Evolutionary conservation across 2,329 filamentous ascomycete species (phyloP), one percentile per base, ranked within the genome.

Genomic region (Graphilbum sp.): DNA sequence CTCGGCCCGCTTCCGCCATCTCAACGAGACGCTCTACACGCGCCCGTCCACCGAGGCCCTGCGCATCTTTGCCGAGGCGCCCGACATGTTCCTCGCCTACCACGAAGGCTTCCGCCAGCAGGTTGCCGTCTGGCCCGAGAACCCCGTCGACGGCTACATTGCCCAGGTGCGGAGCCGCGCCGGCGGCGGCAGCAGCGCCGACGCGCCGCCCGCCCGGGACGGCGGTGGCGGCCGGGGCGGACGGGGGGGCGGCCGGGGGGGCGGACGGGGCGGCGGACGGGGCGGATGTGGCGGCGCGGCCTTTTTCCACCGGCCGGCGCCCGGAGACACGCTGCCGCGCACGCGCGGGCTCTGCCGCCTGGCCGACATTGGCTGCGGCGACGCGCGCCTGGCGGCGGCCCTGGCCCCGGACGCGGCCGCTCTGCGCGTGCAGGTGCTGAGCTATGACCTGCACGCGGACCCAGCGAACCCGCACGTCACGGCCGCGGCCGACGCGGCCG

Each of bases 11-110:
- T 98, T 98, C 71, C 85, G 90, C 46, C 86, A 96, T 59, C 75
- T 98, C 44, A 98, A 98, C 58, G 82, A 98, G 63, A 88, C 85
- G 0, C 76, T 98, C 13, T 98, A 98, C 63, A 96, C 88, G 5
- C 83, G 79, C 8, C 83, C 87, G 1, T 98, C 90, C 0, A 65
- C 67, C 27, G 76, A 90, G 46, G 82, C 90, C n/a, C 75, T 90
- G 48, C 62, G 69, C 36, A 74, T 96, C 19, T 96, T 98, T 63
- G 66, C 73, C 37, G 67, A 80, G 25, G 84, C 83, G 36, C 90
- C 90, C 0, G 84, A 93, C 53, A 87, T 96, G 69, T 98, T 96
- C 61, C 69, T 75, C 48, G 87, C 96, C 60, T 98, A 98, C 59
- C 90, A 98, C 61, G 79, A 86, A 37, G 90, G 90, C 25, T 98